These are phyloP conservation scores for Fusarium dlaminii DNA, from an alignment of 2,329 filamentous ascomycete genomes.

Conservation along the genomic window DNA sequence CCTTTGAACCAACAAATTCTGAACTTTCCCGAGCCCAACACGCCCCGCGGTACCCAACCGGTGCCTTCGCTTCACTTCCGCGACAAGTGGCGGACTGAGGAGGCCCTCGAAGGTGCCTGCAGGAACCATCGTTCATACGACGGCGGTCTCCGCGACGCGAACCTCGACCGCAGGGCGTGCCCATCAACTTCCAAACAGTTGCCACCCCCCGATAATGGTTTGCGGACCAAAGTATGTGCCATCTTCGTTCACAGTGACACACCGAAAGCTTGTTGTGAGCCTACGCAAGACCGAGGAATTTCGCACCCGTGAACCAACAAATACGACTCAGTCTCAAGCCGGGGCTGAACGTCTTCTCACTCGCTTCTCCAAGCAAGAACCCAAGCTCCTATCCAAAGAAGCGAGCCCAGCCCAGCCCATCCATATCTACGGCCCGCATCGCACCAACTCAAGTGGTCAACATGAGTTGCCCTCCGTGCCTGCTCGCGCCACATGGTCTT, in stretches of 20 bases:
- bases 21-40: constrained; percentile 57
- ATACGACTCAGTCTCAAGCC: neutral
- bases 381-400: neutral
- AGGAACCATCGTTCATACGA: neutral
- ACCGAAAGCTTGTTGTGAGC: neutral
- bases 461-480: neutral
- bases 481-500: rapidly evolving
- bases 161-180: neutral
- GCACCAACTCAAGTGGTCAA: neutral
- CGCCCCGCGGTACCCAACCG: rapidly evolving
- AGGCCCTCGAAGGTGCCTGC: rapidly evolving
- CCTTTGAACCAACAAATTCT: constrained; percentile 67
- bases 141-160: rapidly evolving
- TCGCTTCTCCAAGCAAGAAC: neutral
- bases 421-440: rapidly evolving
- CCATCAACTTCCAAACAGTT: neutral
- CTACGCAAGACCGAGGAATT: rapidly evolving
- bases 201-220: neutral
- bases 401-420: neutral
- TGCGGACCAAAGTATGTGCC: neutral
- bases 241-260: neutral
- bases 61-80: rapidly evolving
- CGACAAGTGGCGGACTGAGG: rapidly evolving
- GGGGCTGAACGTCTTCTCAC: neutral
- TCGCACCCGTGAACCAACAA: rapidly evolving